Evolutionary conservation across 495 filamentous ascomycete species (phyloP).

Genomic region (Penicillium goetzii): DNA sequence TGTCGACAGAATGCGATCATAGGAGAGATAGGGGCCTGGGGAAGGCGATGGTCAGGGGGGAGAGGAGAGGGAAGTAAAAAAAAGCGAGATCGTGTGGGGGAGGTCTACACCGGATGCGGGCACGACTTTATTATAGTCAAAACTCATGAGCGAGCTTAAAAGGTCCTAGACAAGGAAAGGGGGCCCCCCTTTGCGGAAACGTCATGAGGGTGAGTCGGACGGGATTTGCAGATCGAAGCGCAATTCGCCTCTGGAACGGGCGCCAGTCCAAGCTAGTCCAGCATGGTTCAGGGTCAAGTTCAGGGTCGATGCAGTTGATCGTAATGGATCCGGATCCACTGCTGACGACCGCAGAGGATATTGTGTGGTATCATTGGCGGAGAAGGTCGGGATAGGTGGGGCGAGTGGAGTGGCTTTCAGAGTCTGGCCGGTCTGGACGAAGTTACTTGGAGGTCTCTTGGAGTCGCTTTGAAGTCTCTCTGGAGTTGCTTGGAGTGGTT

Average conservation of each 20-base stretch:
- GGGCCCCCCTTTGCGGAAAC: conserved; percentile 32
- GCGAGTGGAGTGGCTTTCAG: conserved; percentile 21
- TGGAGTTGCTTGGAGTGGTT: not conserved
- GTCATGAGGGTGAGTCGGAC: conserved; percentile 28
- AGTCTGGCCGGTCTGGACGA: conserved; percentile 26
- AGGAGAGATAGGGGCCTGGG: not conserved
- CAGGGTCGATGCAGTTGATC: conserved; percentile 31
- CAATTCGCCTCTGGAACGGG: conserved; percentile 13
- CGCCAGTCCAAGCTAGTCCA: conserved; percentile 1
- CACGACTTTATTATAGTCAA: conserved; percentile 22
- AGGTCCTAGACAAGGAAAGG: not conserved
- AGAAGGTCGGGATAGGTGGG: conserved; percentile 23
- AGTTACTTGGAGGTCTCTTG: conserved; percentile 1
- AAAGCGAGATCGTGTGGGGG: conserved; percentile 11
- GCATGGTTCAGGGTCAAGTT: conserved; percentile 8
- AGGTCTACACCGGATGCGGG: conserved; percentile 29
- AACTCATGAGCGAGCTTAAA: not conserved
- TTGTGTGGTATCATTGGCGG: conserved; percentile 23
- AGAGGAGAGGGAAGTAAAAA: conserved; percentile 3
- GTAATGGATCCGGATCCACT: conserved; percentile 33
- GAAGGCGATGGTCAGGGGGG: not conserved
- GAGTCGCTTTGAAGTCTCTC: not conserved
- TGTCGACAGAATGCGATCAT: conserved; percentile 21
- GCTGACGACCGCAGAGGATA: conserved; percentile 33
- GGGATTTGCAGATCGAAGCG: conserved; percentile 25